Evolutionary conservation across 805 yeast species (phyloP).

Genomic region (Wickerhamomyces queroliae): DNA sequence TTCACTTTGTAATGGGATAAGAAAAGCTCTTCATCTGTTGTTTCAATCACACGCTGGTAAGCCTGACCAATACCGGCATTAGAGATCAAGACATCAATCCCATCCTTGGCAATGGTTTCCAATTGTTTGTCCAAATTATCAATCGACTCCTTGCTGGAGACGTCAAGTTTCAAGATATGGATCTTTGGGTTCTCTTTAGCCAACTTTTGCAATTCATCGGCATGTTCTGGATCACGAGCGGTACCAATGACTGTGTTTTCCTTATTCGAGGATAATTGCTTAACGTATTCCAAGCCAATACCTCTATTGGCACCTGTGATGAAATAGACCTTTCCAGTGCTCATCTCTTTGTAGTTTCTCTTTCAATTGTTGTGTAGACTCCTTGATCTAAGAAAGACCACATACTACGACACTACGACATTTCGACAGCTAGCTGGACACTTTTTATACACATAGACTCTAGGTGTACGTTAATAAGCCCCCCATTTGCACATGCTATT

Average conservation of each 20-base stretch:
- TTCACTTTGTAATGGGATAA: constrained; percentile 13
- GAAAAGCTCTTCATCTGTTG: constrained; percentile 1
- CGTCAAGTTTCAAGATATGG: constrained; percentile 17
- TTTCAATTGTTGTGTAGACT: too few species aligned
- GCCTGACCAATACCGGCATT: constrained; percentile 17
- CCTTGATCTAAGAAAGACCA: too few species aligned
- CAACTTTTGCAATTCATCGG: constrained; percentile 6
- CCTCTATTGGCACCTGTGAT: constrained; percentile 3
- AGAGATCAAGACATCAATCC: constrained; percentile 18
- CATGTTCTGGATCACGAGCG: constrained; percentile 3
- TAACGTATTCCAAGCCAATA: not conserved
- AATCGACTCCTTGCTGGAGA: constrained; percentile 9
- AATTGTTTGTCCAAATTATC: constrained; percentile 2
- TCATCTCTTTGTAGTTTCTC: too few species aligned
- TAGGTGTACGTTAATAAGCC: too few species aligned
- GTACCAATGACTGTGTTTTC: constrained; percentile 2
- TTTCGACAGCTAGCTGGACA: too few species aligned
- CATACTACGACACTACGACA: too few species aligned
- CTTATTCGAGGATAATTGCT: not conserved
- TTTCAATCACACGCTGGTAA: not conserved
- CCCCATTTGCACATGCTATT: too few species aligned
- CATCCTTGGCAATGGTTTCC: constrained; percentile 7
- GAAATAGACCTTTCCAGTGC: constrained; percentile 1
- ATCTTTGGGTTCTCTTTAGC: constrained; percentile 10
- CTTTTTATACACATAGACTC: too few species aligned